Base-by-base conservation (phyloP, 495 filamentous ascomycete species). In the Penicillium daleae region DNA sequence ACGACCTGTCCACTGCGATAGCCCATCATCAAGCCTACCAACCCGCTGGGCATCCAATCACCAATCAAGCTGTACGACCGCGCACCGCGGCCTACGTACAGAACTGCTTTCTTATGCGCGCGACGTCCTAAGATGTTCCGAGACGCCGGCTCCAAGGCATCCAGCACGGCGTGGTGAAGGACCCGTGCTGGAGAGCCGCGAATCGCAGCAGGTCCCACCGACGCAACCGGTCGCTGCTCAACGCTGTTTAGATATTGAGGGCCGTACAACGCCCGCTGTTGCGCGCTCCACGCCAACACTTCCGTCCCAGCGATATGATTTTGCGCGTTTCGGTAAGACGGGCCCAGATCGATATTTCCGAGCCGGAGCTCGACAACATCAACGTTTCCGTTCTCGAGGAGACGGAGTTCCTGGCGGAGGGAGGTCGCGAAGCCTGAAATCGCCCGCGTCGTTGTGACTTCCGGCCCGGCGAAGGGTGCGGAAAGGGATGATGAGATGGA, bases 11-110 rank as follows among this genome's bases (percentile, higher is more conserved):
- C 85, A 53, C 76, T 78, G 42, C 85, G 76, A 33, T 91, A 83
- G 1, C 93, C 90, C 83, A 97, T 86, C 91, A 98, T 97, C 89
- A 91, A 92, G 19, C 85, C 86, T 24, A 97, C 90, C 31, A 97
- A 48, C 7, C 87, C 85, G 19, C 83, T 79, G 10, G 95, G 95
- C n/a, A 88, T 83, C 88, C 89, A 96, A 17, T 85, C 82, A 3
- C 95, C 96, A 1, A 98, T 88, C 35, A 96, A 77, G n/a, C 89
- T 89, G 74, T 99, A 98, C 0, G 90, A 80, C 50, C 86, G 72
- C 13, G 90, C 91, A 6, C 95, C 96, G 51, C 90, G 81, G 9
- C 95, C 95, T 17, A 96, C 89, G 39, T 90, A 86, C 61, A 90
- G 82, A 2, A 89, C 82, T 9, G 80, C 72, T 53, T 69, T 77